phyloP scores from a whole-genome alignment of 257 asterid species.

The Fraxinus excelsior region DNA sequence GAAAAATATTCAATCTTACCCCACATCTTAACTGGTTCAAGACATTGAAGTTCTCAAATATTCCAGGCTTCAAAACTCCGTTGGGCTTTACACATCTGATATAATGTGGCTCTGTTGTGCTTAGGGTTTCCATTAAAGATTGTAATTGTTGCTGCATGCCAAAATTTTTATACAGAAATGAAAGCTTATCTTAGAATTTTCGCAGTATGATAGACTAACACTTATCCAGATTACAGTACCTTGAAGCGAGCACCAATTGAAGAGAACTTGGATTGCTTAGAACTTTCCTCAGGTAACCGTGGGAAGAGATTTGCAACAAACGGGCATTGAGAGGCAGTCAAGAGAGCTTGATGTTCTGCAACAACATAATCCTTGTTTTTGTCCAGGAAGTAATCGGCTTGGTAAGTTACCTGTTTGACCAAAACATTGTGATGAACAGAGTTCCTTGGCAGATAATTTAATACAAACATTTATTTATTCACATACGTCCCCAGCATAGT shows the following conservation, averaged over 20 bases:
- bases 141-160: conserved; percentile 87
- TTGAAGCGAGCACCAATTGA: conserved; percentile 94
- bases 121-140: conserved; percentile 87
- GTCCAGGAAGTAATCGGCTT: conserved; percentile 90
- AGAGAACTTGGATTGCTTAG: conserved; percentile 92
- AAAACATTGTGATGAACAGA: conserved; percentile 25
- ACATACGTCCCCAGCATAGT: conserved; percentile 97
- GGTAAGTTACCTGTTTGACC: conserved; percentile 76
- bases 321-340: conserved; percentile 69
- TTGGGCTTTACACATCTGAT: conserved; percentile 98
- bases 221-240: conserved; percentile 41
- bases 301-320: conserved; percentile 84
- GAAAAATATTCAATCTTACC: conserved; percentile 48
- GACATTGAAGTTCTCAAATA: conserved; percentile 86
- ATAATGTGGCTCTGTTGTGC: conserved; percentile 93
- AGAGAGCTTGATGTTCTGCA: conserved; percentile 92
- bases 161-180: conserved; percentile 19
- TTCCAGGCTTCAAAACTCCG: conserved; percentile 84
- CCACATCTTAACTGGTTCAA: conserved; percentile 91
- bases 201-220: conserved; percentile 9
- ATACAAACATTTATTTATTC: conserved; percentile 11
- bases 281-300: conserved; percentile 67
- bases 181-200: conserved; percentile 24
- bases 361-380: conserved; percentile 93
- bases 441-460: conserved; percentile 21